Percentiles rank a stretch among this genome's conserved stretches.
These are phyloP conservation scores for Hypoxylon sp. DNA, from an alignment of 2,329 filamentous ascomycete species.

Conservation along the genomic window DNA sequence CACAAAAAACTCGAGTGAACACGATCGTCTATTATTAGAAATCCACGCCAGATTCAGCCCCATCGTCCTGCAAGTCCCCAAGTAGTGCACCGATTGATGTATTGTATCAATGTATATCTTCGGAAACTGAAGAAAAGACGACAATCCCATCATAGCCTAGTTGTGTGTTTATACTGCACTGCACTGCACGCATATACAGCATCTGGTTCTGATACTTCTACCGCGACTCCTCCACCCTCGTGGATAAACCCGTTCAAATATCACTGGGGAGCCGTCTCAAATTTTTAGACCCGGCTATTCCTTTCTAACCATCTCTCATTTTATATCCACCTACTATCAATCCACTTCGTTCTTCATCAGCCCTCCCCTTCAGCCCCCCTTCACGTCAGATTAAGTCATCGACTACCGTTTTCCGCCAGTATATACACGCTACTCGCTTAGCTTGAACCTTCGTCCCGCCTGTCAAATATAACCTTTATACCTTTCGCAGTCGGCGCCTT, in stretches of 20 bases:
- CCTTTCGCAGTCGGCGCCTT: constrained; percentile 6
- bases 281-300: constrained; percentile 33
- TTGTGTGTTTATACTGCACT: constrained; percentile 13
- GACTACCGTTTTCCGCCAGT: constrained; percentile 13
- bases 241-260: constrained; percentile 42
- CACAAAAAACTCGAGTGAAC: constrained; percentile 54
- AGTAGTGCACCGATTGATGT: constrained; percentile 51
- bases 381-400: constrained; percentile 43
- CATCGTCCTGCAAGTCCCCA: constrained; percentile 57
- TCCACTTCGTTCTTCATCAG: constrained; percentile 10
- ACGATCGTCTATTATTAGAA: constrained; percentile 67
- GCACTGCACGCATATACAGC: constrained; percentile 9
- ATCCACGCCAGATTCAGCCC: constrained; percentile 65
- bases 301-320: constrained; percentile 18
- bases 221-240: constrained; percentile 27
- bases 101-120: constrained; percentile 48
- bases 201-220: constrained; percentile 28
- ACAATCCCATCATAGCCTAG: constrained; percentile 41
- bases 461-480: constrained; percentile 37
- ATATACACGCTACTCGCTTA: constrained; percentile 13
- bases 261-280: constrained; percentile 35
- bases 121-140: constrained; percentile 37
- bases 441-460: constrained; percentile 20
- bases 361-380: constrained; percentile 33
- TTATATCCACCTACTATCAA: constrained; percentile 10